These are phyloP conservation scores for Penicillium sp. DNA, from an alignment of 2,329 filamentous ascomycete genomes.

Conservation along the genomic window DNA sequence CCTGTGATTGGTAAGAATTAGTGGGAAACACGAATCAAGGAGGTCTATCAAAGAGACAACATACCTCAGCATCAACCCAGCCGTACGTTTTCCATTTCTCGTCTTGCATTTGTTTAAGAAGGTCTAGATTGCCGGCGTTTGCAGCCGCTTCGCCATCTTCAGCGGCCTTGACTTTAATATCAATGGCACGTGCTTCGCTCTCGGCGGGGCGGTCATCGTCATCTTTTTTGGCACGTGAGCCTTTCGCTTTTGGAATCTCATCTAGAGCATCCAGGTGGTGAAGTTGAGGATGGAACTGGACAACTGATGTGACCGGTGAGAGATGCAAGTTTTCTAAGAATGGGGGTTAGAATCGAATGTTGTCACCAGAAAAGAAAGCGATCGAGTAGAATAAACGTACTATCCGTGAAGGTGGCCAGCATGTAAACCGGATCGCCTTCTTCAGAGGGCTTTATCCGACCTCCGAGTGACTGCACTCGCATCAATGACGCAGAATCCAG, in stretches of 20 bases:
- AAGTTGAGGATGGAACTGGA: conserved; percentile 87
- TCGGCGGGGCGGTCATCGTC: conserved; percentile 48
- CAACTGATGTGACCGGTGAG: conserved; percentile 76
- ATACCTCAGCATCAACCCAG: conserved; percentile 55
- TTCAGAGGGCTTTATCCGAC: conserved; percentile 69
- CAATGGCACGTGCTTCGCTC: conserved; percentile 70
- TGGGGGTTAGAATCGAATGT: conserved; percentile 7
- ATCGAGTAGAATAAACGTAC: conserved; percentile 51
- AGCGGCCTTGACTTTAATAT: conserved; percentile 80
- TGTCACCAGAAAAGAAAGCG: background rate
- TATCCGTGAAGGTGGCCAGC: conserved; percentile 83
- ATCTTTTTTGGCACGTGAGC: conserved; percentile 40
- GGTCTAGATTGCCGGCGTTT: conserved; percentile 70
- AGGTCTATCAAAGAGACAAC: background rate
- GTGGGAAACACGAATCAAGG: conserved; percentile 8
- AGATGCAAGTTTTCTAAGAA: conserved; percentile 77
- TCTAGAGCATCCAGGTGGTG: conserved; percentile 85
- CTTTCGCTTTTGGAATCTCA: conserved; percentile 56
- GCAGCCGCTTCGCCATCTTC: conserved; percentile 64
- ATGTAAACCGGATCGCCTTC: conserved; percentile 77
- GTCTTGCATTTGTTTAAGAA: conserved; percentile 73
- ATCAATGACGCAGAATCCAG: conserved; percentile 56
- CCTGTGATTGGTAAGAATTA: conserved; percentile 32
- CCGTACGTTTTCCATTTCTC: conserved; percentile 78
- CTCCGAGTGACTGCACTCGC: conserved; percentile 79